Base-by-base conservation (phyloP, 2,329 filamentous ascomycete species). In the Bimuria novae-zelandiae region DNA sequence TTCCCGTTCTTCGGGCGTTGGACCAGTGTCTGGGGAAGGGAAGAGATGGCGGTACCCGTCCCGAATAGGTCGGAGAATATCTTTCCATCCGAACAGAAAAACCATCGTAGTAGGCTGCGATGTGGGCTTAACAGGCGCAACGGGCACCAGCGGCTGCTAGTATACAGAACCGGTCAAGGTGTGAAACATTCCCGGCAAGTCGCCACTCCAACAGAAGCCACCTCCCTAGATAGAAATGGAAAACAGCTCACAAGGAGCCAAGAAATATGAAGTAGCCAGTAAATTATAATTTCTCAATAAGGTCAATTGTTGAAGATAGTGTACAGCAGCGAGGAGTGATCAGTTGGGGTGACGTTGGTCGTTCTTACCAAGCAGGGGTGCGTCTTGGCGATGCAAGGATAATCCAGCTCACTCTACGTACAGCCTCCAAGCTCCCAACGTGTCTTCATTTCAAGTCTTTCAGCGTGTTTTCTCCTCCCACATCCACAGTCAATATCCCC, bases 11-110 rank as follows among this genome's bases (percentile, higher is more conserved):
- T 71, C 69, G 11, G 69, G 69, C 2, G 68, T 70, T 7, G 70
- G 69, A 1, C 69, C 68, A 2, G 65, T 70, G 37, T 72, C 68
- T 36, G 69, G 70, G 2, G 61, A 49, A 19, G 70, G 70, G 35
- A 73, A 73, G 6, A 69, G 33, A 52, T 76, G 71, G 25, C 72
- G 67, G 42, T 74, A 70, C 10, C 72, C 69, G 57, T 76, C 72
- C 40, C 74, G 58, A 36, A 76, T 75, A 1, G 74, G 74, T 27
- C 71, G 60, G 19, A 76, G 52, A 11, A 75, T 68, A 21, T 75
- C 72, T 55, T 73, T 75, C 72, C 72, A 76, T 16, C 69, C 71
- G 6, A 67, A 50, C 5, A 63, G 16, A 17, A 40, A 45, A 16
- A 63, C 54, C 69, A 69, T 72, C 8, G 27, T 45, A 45, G 27